Conservation (phyloP, 2,329 filamentous ascomycete genomes). For the Aspergillus awamori region DNA sequence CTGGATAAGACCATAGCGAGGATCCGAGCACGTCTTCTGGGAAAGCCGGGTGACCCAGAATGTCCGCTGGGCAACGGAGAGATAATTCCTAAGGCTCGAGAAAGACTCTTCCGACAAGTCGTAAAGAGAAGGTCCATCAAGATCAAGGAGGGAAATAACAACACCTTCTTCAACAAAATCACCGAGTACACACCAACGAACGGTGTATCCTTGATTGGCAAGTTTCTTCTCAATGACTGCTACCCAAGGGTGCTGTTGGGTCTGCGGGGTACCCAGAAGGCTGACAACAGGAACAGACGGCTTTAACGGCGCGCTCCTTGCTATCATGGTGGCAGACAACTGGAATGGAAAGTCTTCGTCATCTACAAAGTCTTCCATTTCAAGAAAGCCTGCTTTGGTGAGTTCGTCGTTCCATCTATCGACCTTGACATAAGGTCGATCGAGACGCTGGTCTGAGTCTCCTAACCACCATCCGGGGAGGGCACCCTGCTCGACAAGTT, state of each 20-base stretch:
- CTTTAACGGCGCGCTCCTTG: not conserved
- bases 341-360: slow-evolving; percentile 21
- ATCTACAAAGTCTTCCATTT: slow-evolving; percentile 27
- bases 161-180: not conserved
- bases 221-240: not conserved
- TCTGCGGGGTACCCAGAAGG: not conserved
- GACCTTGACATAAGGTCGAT: slow-evolving; percentile 28
- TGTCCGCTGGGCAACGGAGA: slow-evolving; percentile 3
- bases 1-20: slow-evolving; percentile 21
- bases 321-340: slow-evolving; percentile 7
- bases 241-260: not conserved
- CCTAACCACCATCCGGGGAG: slow-evolving; percentile 38
- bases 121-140: slow-evolving; percentile 13
- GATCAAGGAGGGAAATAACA: slow-evolving; percentile 14
- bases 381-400: slow-evolving; percentile 34
- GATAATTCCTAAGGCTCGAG: not conserved
- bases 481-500: slow-evolving; percentile 17
- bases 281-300: not conserved
- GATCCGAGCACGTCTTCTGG: slow-evolving; percentile 26
- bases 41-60: slow-evolving; percentile 24
- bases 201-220: not conserved
- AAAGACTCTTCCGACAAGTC: slow-evolving; percentile 2
- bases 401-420: slow-evolving; percentile 33
- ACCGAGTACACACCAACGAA: slow-evolving; percentile 5
- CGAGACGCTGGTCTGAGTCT: slow-evolving; percentile 25